Evolutionary conservation across 2,329 filamentous ascomycete genomes (phyloP).

Genomic region (Cercospora zeae-maydis): DNA sequence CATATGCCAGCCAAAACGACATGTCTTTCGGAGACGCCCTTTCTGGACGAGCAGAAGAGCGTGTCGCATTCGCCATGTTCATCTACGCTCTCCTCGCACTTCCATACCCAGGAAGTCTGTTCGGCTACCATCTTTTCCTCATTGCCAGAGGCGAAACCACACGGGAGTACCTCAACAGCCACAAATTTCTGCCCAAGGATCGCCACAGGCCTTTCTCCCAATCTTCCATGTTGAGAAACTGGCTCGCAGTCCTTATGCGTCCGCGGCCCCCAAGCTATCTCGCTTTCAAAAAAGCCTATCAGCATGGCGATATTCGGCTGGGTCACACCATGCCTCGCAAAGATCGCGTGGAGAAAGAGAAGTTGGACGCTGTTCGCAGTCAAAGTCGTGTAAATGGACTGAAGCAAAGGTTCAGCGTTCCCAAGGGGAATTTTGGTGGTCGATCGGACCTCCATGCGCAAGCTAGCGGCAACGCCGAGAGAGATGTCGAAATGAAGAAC

Average conservation of each 20-base stretch:
- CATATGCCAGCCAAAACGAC: constrained; percentile 62
- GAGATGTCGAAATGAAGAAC: constrained; percentile 66
- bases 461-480: constrained; percentile 25
- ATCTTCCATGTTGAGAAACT: constrained; percentile 70
- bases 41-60: constrained; percentile 27
- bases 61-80: constrained; percentile 69
- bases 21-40: constrained; percentile 67
- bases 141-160: constrained; percentile 91
- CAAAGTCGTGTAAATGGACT: constrained; percentile 49
- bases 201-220: constrained; percentile 86
- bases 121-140: constrained; percentile 86
- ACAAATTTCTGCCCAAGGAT: constrained; percentile 91
- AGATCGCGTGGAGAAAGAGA: constrained; percentile 14
- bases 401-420: constrained; percentile 44
- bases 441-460: not conserved
- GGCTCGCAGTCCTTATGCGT: constrained; percentile 73
- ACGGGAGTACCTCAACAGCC: constrained; percentile 89
- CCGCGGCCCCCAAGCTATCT: constrained; percentile 86
- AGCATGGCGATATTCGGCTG: constrained; percentile 80
- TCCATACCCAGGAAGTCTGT: constrained; percentile 78
- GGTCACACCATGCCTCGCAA: constrained; percentile 43
- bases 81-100: constrained; percentile 74
- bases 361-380: constrained; percentile 24
- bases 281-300: constrained; percentile 73
- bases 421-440: constrained; percentile 1